These are phyloP conservation scores for Fraxinus xanthoxyloides DNA, from an alignment of 305 asterid species.

Conservation along the genomic window DNA sequence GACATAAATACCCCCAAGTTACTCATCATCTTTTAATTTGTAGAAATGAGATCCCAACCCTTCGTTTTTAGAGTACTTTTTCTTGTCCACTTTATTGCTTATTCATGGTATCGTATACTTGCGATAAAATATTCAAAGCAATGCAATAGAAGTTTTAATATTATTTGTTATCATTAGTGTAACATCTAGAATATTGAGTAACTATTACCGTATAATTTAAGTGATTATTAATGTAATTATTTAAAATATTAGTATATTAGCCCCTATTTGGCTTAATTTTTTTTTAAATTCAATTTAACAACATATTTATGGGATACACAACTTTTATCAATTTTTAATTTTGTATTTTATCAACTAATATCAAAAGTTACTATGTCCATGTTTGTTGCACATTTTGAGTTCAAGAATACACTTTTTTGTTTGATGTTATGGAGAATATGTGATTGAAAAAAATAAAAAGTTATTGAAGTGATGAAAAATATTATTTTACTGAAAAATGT, in stretches of 20 bases:
- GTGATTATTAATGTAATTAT: not conserved
- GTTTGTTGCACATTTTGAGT: no score
- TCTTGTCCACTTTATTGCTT: not conserved
- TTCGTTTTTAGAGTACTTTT: not conserved
- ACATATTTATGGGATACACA: not conserved
- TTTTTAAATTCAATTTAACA: no score
- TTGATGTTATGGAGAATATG: no score
- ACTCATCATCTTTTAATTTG: not conserved
- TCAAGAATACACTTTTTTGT: no score
- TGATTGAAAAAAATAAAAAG: no score
- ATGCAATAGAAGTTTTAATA: not conserved
- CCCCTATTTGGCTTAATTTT: not conserved
- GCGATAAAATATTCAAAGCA: not conserved
- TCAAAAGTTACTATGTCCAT: no score
- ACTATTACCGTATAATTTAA: no score
- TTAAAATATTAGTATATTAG: not conserved
- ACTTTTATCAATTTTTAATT: no score
- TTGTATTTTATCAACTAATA: no score
- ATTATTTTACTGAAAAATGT: no score
- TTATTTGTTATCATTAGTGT: not conserved
- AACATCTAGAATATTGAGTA: not conserved
- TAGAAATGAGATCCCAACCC: not conserved
- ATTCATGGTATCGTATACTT: not conserved
- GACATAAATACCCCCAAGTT: slow-evolving; percentile 7
- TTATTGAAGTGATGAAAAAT: no score